Evolutionary conservation across 2,329 filamentous ascomycete species (phyloP).

Genomic region (Didymella arachidicola): DNA sequence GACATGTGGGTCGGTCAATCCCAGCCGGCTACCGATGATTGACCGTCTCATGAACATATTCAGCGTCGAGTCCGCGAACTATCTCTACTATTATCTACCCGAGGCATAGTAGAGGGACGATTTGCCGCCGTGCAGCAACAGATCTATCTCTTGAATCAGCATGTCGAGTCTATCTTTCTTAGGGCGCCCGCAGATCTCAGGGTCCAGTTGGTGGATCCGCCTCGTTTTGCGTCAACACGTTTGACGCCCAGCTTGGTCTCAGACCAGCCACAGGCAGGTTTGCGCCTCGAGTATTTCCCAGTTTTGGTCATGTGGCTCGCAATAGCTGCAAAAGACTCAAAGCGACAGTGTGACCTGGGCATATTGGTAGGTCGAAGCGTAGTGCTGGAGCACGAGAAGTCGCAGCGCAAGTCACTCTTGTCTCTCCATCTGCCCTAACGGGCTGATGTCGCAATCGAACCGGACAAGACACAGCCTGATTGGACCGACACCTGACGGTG

Average conservation of each 20-base stretch:
- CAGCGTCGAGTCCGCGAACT: slow-evolving; percentile 5
- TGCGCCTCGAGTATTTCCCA: slow-evolving; percentile 2
- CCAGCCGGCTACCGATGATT: slow-evolving; percentile 1
- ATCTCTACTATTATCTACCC: background rate
- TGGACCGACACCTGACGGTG: slow-evolving; percentile 15
- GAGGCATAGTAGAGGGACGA: background rate
- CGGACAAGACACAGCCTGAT: slow-evolving; percentile 4
- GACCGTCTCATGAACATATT: slow-evolving; percentile 6
- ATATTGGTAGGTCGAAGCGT: background rate
- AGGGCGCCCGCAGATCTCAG: slow-evolving; percentile 9
- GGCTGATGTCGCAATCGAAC: slow-evolving; percentile 21
- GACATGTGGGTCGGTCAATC: slow-evolving; percentile 8
- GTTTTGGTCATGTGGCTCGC: slow-evolving; percentile 9
- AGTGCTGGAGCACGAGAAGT: slow-evolving; percentile 8
- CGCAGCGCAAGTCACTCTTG: slow-evolving; percentile 10
- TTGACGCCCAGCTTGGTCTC: slow-evolving; percentile 17
- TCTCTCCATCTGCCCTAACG: slow-evolving; percentile 5
- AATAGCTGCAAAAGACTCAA: slow-evolving; percentile 4
- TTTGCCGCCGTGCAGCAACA: background rate
- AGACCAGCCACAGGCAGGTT: slow-evolving; percentile 20
- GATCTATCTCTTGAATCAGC: slow-evolving; percentile 2
- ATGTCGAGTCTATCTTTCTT: background rate
- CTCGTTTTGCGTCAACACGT: slow-evolving; percentile 12
- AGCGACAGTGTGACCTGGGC: slow-evolving; percentile 4
- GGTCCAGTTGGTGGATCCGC: slow-evolving; percentile 12